phyloP scores from a whole-genome alignment of 1,139 yeast species.

The Nakaseomyces sp. region DNA sequence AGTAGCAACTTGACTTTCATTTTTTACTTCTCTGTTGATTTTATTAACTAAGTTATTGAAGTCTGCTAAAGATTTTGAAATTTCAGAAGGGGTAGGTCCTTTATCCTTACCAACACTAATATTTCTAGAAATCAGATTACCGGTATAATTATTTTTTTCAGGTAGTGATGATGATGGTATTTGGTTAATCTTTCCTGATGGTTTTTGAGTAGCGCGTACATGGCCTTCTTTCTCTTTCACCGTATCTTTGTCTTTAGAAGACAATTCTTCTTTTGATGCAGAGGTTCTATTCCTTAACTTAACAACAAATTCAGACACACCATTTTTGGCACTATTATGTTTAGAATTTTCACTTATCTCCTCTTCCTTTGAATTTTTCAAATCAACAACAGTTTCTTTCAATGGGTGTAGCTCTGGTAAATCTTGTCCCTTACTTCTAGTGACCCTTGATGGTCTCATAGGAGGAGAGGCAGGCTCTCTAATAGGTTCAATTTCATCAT shows the following conservation, averaged over 20 bases:
- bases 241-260: too few relatives aligned
- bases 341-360: background rate
- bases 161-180: background rate
- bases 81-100: background rate
- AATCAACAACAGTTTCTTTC: conserved; percentile 7
- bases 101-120: background rate
- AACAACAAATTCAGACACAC: background rate
- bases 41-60: background rate
- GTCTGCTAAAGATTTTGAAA: background rate
- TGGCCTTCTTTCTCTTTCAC: background rate
- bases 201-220: too few relatives aligned
- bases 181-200: background rate
- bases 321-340: too few relatives aligned
- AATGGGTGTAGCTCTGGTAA: conserved; percentile 8
- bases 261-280: background rate
- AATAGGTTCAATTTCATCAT: conserved; percentile 20
- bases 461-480: conserved; percentile 1
- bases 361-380: background rate
- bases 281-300: background rate
- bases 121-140: background rate
- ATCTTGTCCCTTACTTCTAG: conserved; percentile 2
- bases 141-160: background rate
- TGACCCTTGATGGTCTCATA: background rate
- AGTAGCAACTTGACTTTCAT: background rate
- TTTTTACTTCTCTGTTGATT: background rate